Base-by-base conservation (phyloP, 768 basidiomycete genomes). In the Antrodiella citrinella region DNA sequence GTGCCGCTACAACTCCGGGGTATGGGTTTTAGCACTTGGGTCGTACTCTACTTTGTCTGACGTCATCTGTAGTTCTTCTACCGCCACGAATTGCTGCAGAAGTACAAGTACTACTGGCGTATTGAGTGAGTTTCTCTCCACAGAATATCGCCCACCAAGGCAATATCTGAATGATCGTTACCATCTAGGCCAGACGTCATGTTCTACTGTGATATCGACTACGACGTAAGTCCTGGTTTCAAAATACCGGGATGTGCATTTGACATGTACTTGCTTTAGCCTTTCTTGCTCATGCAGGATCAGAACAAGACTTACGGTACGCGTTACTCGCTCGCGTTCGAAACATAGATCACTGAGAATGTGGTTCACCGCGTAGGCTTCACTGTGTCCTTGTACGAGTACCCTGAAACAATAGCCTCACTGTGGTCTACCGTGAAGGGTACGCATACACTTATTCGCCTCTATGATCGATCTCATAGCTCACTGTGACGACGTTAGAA, bases 1-100 rank as follows among this genome's bases (percentile, higher is more conserved):
- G 94, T 96, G 94, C 67, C 81, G 94, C 10, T 97, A 84, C 68
- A 91, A 94, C 67, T 92, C 89, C 44, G 91, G 90, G 25, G 89
- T 91, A 66, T 56, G 82, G 69, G 4, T 13, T 9, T 45, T 23
- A 11, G 26, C 13, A 21, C 20, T n/a, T 13, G 38, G 18, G 26
- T 44, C 12, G 18, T 38, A 30, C 15, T 38, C n/a, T 13, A 2
- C 47, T 19, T 5, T 12, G 13, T 18, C 22, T 20, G 4, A n/a
- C n/a, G n/a, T n/a, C n/a, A n/a, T 38, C 23, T 47, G 12, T 47
- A 78, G 71, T 76, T 73, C 69, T 83, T 83, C 70, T 82, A 70
- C 69, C 62, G 71, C 42, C 80, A 82, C 49, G 69, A 72, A 35
- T 61, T 66, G 25, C 57, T 68, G 5, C 53, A 53, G 42, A 63